Evolutionary conservation across 495 filamentous ascomycete species (phyloP), one percentile per base, ranked within the genome.

Genomic region (Chaetomium tenue): DNA sequence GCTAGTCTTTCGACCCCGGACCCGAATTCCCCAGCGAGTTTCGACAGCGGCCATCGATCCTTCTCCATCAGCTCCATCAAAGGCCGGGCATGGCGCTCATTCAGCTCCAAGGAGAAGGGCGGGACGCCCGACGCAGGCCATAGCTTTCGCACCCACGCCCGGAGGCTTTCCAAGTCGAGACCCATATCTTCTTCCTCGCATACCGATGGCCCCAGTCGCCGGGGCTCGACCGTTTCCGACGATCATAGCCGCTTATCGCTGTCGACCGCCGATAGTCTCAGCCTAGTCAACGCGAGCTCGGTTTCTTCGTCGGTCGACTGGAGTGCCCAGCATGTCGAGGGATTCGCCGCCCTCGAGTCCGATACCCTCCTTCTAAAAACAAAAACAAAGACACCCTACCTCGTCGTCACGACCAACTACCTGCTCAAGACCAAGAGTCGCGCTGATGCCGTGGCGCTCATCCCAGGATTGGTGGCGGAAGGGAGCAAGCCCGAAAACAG

Each of bases 351-450:
- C 66, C 83, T 95, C 26, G 91, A 96, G 75, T 88, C 88, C 2
- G 90, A 90, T 40, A 85, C 87, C 30, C 86, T 89, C 50, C 83
- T 96, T 76, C 86, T 97, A 74, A 84, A 91, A 73, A 89, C 91
- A 73, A 93, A 90, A 77, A 90, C 91, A 73, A 93, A 90, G 77
- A 90, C 86, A 70, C 91, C 95, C 65, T 97, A 91, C 67, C 78
- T 97, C 37, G 94, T 97, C n/a, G 82, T 97, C 42, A 97, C 93
- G 12, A 87, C 93, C 53, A 86, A 86, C 26, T 88, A 96, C 74
- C 73, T 98, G 46, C 72, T 96, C 63, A 87, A 91, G 52, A 91
- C 92, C 76, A 95, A 91, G 74, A 82, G 79, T 67, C 87, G 88
- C 70, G 88, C 89, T 60, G 82, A 88, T 51, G 90, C 75, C 22